Percentiles rank a stretch among this genome's conserved stretches.
phyloP scores from a whole-genome alignment of 495 filamentous ascomycete species.

The Trichoderma reesei region DNA sequence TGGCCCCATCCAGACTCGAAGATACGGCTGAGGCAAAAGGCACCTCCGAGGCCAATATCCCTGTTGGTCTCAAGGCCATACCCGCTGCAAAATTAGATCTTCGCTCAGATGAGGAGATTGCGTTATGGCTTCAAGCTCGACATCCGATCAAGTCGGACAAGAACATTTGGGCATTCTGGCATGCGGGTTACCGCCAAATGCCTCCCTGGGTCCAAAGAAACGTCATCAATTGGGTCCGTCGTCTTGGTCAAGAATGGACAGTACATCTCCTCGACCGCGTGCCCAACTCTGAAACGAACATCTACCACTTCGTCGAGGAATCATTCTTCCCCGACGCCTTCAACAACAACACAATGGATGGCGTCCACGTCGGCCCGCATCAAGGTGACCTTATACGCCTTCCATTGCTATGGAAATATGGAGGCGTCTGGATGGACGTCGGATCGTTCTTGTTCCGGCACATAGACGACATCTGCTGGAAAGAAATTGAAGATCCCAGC shows the following conservation, averaged over 20 bases:
- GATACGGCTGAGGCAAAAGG: too few relatives aligned
- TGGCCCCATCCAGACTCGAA: too few relatives aligned
- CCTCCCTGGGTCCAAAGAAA: slow-evolving; percentile 30
- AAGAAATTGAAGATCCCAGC: slow-evolving; percentile 26
- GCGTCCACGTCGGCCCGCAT: slow-evolving; percentile 23
- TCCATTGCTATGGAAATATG: slow-evolving; percentile 27
- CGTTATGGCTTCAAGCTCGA: slow-evolving; percentile 18
- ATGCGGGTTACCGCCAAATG: slow-evolving; percentile 25
- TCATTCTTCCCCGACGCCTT: slow-evolving; percentile 26
- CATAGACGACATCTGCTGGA: slow-evolving; percentile 35
- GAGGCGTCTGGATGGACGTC: slow-evolving; percentile 32
- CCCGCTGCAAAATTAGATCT: background rate
- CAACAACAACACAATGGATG: slow-evolving; percentile 27
- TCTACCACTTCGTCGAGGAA: slow-evolving; percentile 8
- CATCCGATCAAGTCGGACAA: slow-evolving; percentile 19
- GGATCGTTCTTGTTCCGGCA: slow-evolving; percentile 29
- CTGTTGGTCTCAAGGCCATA: too few relatives aligned
- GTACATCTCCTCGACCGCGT: slow-evolving; percentile 22
- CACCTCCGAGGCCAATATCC: too few relatives aligned
- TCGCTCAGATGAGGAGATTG: slow-evolving; percentile 19
- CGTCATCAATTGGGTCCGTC: slow-evolving; percentile 26
- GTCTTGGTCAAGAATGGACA: slow-evolving; percentile 22
- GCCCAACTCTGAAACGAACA: slow-evolving; percentile 18
- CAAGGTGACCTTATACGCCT: slow-evolving; percentile 29
- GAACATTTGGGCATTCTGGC: slow-evolving; percentile 38